phyloP scores from a whole-genome alignment of 1,284 basidiomycete genomes.

The Tilletia caries region DNA sequence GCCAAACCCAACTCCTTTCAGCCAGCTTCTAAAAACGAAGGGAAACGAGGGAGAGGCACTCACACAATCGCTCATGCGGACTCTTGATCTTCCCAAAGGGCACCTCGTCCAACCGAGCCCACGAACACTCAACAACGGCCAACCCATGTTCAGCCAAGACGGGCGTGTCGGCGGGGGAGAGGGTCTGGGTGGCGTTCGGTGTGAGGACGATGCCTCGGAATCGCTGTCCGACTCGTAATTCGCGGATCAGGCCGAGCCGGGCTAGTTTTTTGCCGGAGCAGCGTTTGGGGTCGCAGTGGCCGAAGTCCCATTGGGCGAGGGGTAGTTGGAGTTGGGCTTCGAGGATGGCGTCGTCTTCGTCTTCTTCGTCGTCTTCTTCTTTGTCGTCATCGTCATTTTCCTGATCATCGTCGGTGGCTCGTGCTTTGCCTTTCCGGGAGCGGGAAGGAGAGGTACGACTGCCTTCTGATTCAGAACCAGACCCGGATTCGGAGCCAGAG shows the following conservation, averaged over 20 bases:
- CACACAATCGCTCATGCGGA: conserved; percentile 83
- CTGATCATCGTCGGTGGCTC: conserved; percentile 13
- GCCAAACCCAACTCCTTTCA: background rate
- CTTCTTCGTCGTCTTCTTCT: background rate
- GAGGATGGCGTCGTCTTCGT: conserved; percentile 16
- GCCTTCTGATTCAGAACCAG: background rate
- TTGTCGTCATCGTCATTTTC: conserved; percentile 20
- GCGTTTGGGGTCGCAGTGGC: conserved; percentile 89
- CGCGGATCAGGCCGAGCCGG: conserved; percentile 76
- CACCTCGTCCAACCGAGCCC: conserved; percentile 90
- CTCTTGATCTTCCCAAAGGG: conserved; percentile 90
- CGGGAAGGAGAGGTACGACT: background rate
- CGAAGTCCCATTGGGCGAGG: conserved; percentile 70
- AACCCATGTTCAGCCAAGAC: conserved; percentile 73
- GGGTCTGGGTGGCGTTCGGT: conserved; percentile 75
- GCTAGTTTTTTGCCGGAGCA: conserved; percentile 94
- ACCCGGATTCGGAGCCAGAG: too few relatives aligned
- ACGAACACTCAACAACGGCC: conserved; percentile 95
- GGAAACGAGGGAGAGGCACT: conserved; percentile 52
- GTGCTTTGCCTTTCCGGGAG: conserved; percentile 15
- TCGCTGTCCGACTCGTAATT: conserved; percentile 76
- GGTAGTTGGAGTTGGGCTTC: conserved; percentile 21
- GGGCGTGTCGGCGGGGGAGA: conserved; percentile 81
- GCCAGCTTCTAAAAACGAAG: conserved; percentile 2
- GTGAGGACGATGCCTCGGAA: conserved; percentile 91